phyloP scores from a whole-genome alignment of 768 basidiomycete species.

The Collybia mongolica region DNA sequence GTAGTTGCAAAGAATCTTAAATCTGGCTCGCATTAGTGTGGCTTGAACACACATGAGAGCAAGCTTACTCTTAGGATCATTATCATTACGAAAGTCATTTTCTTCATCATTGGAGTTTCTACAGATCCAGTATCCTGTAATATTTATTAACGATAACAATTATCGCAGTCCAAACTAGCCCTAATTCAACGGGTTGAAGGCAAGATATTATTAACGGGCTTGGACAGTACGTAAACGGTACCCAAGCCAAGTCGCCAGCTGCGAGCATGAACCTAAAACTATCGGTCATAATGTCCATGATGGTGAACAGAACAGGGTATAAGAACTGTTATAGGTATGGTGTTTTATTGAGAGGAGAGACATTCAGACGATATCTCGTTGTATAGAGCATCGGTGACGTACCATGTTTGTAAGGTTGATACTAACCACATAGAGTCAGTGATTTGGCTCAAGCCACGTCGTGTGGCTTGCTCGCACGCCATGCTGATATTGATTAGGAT shows the following conservation, averaged over 20 bases:
- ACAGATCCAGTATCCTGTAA: conserved; percentile 89
- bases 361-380: conserved; percentile 66
- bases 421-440: conserved; percentile 96
- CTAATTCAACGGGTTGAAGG: conserved; percentile 82
- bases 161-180: conserved; percentile 48
- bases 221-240: conserved; percentile 97
- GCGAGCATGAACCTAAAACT: conserved; percentile 99
- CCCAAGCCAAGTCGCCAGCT: conserved; percentile 91
- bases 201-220: conserved; percentile 92
- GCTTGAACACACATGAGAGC: not conserved
- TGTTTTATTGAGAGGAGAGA: not conserved
- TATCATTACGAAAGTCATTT: conserved; percentile 91
- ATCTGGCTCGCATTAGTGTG: conserved; percentile 6
- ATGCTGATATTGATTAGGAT: conserved; percentile 85
- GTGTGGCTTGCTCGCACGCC: conserved; percentile 86
- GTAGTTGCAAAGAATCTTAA: conserved; percentile 46
- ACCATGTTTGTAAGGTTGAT: conserved; percentile 80
- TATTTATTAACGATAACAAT: conserved; percentile 68
- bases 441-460: conserved; percentile 56
- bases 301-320: conserved; percentile 85
- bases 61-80: conserved; percentile 84
- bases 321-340: not conserved
- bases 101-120: conserved; percentile 87
- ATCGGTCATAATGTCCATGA: conserved; percentile 97
- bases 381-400: conserved; percentile 83